Percentiles rank a stretch among this genome's conserved stretches.
Evolutionary conservation across 768 basidiomycete genomes (phyloP).

Genomic region (Psilocybe subaeruginosa): DNA sequence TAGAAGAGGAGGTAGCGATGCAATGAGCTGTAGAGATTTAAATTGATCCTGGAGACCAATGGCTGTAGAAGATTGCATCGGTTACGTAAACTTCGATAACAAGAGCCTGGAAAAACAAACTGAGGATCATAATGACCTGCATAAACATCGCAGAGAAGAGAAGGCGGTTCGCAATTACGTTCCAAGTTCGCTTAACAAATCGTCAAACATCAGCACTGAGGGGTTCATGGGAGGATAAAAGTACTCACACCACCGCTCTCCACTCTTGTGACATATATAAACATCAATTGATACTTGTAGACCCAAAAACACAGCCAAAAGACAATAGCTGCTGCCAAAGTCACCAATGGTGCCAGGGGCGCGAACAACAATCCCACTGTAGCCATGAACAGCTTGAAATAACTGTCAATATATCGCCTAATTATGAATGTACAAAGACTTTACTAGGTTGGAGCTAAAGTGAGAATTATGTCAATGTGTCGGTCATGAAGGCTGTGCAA

Average conservation of each 20-base stretch:
- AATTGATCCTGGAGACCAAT: conserved; percentile 71
- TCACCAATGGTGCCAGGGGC: conserved; percentile 90
- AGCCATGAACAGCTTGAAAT: conserved; percentile 71
- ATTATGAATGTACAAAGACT: not conserved
- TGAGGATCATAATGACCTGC: conserved; percentile 75
- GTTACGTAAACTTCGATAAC: not conserved
- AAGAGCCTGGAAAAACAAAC: conserved; percentile 43
- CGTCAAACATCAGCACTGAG: not conserved
- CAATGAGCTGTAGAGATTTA: conserved; percentile 61
- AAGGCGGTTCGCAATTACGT: conserved; percentile 76
- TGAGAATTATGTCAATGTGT: not conserved
- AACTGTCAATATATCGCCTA: conserved; percentile 15
- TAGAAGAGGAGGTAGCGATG: conserved; percentile 72
- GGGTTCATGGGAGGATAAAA: conserved; percentile 31
- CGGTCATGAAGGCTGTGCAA: too few relatives aligned
- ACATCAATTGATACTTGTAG: conserved; percentile 98
- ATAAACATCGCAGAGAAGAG: conserved; percentile 69
- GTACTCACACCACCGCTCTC: conserved; percentile 93
- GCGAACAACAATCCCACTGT: conserved; percentile 95
- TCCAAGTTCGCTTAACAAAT: conserved; percentile 67
- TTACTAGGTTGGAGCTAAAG: conserved; percentile 32
- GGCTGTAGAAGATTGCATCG: conserved; percentile 40
- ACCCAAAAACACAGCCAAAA: conserved; percentile 89
- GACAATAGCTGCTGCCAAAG: conserved; percentile 78
- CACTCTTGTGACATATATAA: conserved; percentile 85